Conservation (phyloP, 495 filamentous ascomycete species). For the Penicillium subrubescens region DNA sequence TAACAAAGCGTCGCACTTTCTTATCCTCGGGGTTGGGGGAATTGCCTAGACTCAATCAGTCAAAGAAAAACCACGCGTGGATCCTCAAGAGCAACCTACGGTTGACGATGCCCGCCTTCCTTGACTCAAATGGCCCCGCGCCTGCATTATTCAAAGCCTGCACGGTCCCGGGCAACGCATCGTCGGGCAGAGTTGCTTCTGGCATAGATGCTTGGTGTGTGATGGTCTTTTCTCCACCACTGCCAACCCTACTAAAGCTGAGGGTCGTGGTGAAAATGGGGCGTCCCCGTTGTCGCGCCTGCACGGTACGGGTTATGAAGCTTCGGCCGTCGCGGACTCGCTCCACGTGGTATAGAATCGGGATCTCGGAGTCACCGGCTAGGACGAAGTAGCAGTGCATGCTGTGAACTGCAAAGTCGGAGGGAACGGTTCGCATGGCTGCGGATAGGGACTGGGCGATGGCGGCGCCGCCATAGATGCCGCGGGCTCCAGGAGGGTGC, state of each 20-base stretch:
- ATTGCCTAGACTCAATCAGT: constrained; percentile 28
- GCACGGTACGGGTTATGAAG: constrained; percentile 92
- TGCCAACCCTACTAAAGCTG: constrained; percentile 76
- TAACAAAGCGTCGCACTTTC: constrained; percentile 75
- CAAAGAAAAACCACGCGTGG: background rate
- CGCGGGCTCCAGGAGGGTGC: constrained; percentile 88
- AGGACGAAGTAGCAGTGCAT: constrained; percentile 99
- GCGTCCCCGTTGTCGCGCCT: constrained; percentile 85
- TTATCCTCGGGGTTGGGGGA: constrained; percentile 61
- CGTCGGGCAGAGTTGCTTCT: constrained; percentile 29
- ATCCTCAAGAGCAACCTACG: constrained; percentile 30
- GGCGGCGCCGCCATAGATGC: constrained; percentile 89
- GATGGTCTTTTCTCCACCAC: constrained; percentile 62
- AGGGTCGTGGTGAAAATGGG: constrained; percentile 94
- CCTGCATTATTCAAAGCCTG: constrained; percentile 33
- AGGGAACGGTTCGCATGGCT: constrained; percentile 80
- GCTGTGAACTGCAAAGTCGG: constrained; percentile 80
- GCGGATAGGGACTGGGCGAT: constrained; percentile 92
- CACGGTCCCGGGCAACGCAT: constrained; percentile 21
- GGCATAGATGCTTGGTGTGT: constrained; percentile 44
- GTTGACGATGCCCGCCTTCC: constrained; percentile 45
- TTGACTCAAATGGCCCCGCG: constrained; percentile 46
- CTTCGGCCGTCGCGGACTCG: constrained; percentile 86
- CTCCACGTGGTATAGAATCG: constrained; percentile 92
- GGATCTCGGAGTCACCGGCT: constrained; percentile 78